Conservation (phyloP, 2,329 filamentous ascomycete species). For the Fusarium staphyleae region DNA sequence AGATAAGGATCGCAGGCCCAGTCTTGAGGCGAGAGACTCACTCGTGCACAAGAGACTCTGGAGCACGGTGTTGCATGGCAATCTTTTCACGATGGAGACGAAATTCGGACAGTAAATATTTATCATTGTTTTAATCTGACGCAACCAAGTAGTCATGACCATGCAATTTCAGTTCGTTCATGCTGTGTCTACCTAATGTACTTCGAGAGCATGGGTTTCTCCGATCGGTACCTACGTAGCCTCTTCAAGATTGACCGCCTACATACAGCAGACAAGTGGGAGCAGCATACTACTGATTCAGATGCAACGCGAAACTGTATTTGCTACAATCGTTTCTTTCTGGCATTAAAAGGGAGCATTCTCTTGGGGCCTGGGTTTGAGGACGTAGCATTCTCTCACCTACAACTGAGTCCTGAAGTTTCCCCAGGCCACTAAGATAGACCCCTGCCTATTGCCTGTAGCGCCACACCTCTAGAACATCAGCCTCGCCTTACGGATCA, state of each 20-base stretch:
- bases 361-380: background rate
- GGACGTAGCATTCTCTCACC: background rate
- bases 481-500: slow-evolving; percentile 39
- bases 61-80: slow-evolving; percentile 36
- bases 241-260: background rate
- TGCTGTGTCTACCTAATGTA: too few species aligned
- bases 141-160: slow-evolving; percentile 29
- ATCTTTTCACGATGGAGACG: slow-evolving; percentile 27
- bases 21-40: slow-evolving; percentile 29
- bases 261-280: background rate
- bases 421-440: background rate
- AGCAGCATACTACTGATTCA: background rate
- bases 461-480: slow-evolving; percentile 28
- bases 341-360: background rate
- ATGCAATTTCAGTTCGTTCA: background rate
- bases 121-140: slow-evolving; percentile 37
- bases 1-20: slow-evolving; percentile 37
- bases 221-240: too few species aligned
- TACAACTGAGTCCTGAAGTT: background rate
- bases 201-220: too few species aligned
- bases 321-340: background rate
- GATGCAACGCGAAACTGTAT: background rate
- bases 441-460: slow-evolving; percentile 5
- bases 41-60: slow-evolving; percentile 27
- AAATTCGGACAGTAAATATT: slow-evolving; percentile 35